These are phyloP conservation scores for Triticum turgidum DNA, from an alignment of 176 grass and related monocot species.

Conservation along the genomic window DNA sequence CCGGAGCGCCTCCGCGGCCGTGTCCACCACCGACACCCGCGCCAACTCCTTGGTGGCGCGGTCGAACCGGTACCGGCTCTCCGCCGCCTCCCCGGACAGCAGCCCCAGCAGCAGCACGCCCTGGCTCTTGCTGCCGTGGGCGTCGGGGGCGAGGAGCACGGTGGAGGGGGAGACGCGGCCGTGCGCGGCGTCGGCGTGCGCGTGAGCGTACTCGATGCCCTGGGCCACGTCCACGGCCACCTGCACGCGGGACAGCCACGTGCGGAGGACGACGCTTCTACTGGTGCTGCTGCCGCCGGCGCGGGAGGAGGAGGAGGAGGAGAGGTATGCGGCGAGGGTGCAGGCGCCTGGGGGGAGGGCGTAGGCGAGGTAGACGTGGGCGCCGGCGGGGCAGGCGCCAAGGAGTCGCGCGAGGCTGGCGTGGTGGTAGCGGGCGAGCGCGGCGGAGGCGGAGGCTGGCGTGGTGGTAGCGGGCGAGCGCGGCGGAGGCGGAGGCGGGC, in stretches of 20 bases:
- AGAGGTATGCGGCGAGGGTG: constrained; percentile 55
- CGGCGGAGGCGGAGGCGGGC: background rate
- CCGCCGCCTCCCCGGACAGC: constrained; percentile 53
- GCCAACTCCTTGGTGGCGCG: constrained; percentile 41
- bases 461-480: constrained; percentile 48
- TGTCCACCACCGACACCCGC: constrained; percentile 51
- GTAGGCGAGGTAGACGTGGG: constrained; percentile 73
- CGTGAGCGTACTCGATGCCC: constrained; percentile 76
- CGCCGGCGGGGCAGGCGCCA: constrained; percentile 56
- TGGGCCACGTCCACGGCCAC: constrained; percentile 61
- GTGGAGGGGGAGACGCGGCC: constrained; percentile 44
- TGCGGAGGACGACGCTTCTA: constrained; percentile 9
- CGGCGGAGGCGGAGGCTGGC: background rate
- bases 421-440: constrained; percentile 58
- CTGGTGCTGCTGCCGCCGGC: constrained; percentile 28
- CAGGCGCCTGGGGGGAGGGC: constrained; percentile 30
- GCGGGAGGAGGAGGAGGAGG: constrained; percentile 36
- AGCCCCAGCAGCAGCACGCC: constrained; percentile 63
- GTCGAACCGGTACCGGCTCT: constrained; percentile 49
- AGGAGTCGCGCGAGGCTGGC: constrained; percentile 59
- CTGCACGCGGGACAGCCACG: constrained; percentile 54
- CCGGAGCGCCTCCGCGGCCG: constrained; percentile 39
- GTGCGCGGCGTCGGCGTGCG: constrained; percentile 46
- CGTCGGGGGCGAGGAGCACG: constrained; percentile 47
- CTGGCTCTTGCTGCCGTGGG: background rate